phyloP scores from a whole-genome alignment of 192 early-diverging fungal genomes.

The Pecoramyces ruminantium region DNA sequence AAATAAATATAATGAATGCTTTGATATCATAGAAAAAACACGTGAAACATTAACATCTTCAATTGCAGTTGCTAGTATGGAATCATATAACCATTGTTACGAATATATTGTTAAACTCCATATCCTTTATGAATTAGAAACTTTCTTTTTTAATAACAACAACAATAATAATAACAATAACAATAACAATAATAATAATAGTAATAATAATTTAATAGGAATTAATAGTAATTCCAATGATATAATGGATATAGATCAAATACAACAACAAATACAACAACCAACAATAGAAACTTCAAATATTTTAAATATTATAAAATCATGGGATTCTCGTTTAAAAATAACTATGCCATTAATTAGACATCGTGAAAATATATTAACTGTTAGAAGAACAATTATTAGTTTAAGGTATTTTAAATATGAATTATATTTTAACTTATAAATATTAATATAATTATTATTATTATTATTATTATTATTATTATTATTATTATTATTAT shows the following conservation, averaged over 20 bases:
- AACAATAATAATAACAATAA: too few relatives aligned
- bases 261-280: neutral
- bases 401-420: neutral
- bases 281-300: neutral
- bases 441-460: too few relatives aligned
- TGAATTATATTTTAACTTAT: too few relatives aligned
- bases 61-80: slow-evolving; percentile 39
- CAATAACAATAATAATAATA: too few relatives aligned
- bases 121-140: slow-evolving; percentile 49
- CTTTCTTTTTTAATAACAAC: slow-evolving; percentile 1
- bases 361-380: slow-evolving; percentile 40
- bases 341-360: slow-evolving; percentile 30
- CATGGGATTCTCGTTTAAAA: slow-evolving; percentile 25
- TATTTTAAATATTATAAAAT: slow-evolving; percentile 6
- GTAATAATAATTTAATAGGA: too few relatives aligned
- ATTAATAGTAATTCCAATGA: too few relatives aligned
- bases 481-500: too few relatives aligned
- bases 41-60: slow-evolving; percentile 24
- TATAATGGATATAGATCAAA: neutral
- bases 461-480: too few relatives aligned
- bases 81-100: slow-evolving; percentile 44
- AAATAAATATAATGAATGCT: slow-evolving; percentile 11
- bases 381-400: slow-evolving; percentile 20
- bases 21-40: slow-evolving; percentile 13
- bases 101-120: slow-evolving; percentile 40